Conservation (phyloP, 2,329 filamentous ascomycete species). For the Sporothrix curviconia region DNA sequence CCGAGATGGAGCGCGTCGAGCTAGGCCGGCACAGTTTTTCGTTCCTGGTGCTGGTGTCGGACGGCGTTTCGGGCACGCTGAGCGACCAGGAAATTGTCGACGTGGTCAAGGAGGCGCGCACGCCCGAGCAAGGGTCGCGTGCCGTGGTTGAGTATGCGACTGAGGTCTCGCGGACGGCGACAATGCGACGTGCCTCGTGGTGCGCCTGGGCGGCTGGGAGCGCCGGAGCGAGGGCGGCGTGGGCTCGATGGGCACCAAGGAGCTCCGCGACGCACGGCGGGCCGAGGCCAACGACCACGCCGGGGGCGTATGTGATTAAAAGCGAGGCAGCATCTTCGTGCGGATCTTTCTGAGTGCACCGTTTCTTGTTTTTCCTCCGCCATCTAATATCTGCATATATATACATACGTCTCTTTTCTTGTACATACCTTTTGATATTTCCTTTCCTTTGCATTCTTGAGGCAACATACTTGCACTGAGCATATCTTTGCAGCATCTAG, state of each 20-base stretch:
- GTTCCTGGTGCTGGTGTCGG: slow-evolving; percentile 81
- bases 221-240: slow-evolving; percentile 74
- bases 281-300: slow-evolving; percentile 74
- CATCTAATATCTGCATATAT: too few relatives aligned
- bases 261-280: slow-evolving; percentile 77
- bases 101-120: slow-evolving; percentile 86
- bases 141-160: slow-evolving; percentile 82
- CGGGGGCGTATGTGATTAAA: slow-evolving; percentile 48
- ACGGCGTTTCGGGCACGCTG: slow-evolving; percentile 81
- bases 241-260: slow-evolving; percentile 85
- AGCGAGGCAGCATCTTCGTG: too few relatives aligned
- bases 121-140: slow-evolving; percentile 75
- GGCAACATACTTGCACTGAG: too few relatives aligned
- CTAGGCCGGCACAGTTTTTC: slow-evolving; percentile 76
- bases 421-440: too few relatives aligned
- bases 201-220: slow-evolving; percentile 64
- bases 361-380: too few relatives aligned
- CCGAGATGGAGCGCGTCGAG: slow-evolving; percentile 75
- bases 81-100: slow-evolving; percentile 95
- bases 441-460: too few relatives aligned
- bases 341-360: too few relatives aligned
- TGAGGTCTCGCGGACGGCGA: slow-evolving; percentile 67
- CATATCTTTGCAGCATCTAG: not conserved
- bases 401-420: too few relatives aligned
- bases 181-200: slow-evolving; percentile 63